These are phyloP conservation scores for Sparassis latifolia DNA, from an alignment of 1,284 basidiomycete species.

Conservation along the genomic window DNA sequence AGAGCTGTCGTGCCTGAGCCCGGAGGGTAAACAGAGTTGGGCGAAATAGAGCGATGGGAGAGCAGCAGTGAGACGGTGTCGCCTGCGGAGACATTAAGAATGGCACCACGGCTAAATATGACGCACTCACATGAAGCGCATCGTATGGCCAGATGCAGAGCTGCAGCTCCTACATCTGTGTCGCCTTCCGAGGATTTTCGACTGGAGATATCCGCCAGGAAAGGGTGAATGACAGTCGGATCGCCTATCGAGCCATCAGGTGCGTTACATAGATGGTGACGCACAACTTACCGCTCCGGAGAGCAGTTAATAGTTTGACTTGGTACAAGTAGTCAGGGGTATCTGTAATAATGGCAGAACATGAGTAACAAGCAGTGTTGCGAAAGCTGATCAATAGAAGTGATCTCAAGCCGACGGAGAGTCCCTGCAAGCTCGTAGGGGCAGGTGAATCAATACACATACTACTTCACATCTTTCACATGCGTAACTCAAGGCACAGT, in stretches of 20 bases:
- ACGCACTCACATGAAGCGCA: conserved; percentile 68
- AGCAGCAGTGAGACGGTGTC: conserved; percentile 67
- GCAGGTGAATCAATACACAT: too few relatives aligned
- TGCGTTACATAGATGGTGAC: too few relatives aligned
- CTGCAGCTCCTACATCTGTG: conserved; percentile 62
- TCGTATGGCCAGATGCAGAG: conserved; percentile 81
- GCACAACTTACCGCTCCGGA: conserved; percentile 47
- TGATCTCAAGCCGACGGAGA: too few relatives aligned
- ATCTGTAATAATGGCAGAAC: not conserved
- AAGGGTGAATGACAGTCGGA: conserved; percentile 74
- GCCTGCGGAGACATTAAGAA: conserved; percentile 27
- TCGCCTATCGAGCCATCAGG: conserved; percentile 42
- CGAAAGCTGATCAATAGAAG: too few relatives aligned
- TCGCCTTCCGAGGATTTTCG: conserved; percentile 39
- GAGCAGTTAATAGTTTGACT: conserved; percentile 74
- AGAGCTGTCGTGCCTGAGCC: conserved; percentile 77
- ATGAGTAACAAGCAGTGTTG: too few relatives aligned
- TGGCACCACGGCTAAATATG: not conserved
- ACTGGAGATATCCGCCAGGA: conserved; percentile 69
- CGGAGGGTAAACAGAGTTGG: conserved; percentile 65
- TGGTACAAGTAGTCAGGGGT: conserved; percentile 61
- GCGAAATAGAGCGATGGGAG: conserved; percentile 70
- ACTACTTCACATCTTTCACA: too few relatives aligned
- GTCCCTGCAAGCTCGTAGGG: too few relatives aligned
- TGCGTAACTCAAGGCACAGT: too few relatives aligned